These are phyloP conservation scores for Monilinia fructicola DNA, from an alignment of 2,329 filamentous ascomycete genomes.

Conservation along the genomic window DNA sequence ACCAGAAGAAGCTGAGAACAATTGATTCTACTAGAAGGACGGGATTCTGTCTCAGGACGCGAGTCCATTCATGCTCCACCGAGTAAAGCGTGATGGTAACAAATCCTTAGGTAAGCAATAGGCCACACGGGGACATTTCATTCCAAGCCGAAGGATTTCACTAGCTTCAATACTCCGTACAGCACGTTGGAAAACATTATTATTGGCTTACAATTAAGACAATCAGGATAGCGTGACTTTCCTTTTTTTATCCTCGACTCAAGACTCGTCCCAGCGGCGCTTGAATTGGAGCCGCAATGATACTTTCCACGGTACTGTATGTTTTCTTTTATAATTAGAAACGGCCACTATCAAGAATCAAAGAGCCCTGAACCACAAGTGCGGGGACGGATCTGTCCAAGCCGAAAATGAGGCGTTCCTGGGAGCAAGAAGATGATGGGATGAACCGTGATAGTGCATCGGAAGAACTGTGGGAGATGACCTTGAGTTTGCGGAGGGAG, in stretches of 20 bases:
- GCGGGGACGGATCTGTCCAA: conserved; percentile 1
- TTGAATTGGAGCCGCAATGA: conserved; percentile 7
- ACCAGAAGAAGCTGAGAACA: background rate
- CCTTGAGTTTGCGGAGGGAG: background rate
- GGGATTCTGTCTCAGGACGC: background rate
- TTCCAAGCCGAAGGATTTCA: background rate
- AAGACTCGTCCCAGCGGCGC: conserved; percentile 3
- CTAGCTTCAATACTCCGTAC: background rate
- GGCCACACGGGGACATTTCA: background rate
- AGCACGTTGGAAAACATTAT: background rate
- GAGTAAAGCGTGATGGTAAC: background rate
- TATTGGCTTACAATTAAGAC: background rate
- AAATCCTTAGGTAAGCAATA: background rate
- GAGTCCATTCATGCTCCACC: background rate
- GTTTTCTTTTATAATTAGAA: conserved; percentile 3
- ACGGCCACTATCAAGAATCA: conserved; percentile 8
- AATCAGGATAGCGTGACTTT: background rate
- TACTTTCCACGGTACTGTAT: background rate
- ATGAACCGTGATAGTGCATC: background rate
- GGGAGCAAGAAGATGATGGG: background rate
- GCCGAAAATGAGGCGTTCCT: conserved; percentile 3
- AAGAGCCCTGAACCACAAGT: background rate
- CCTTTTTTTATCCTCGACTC: background rate
- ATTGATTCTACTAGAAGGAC: background rate
- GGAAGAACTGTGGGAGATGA: background rate